Conservation (phyloP, 1,284 basidiomycete genomes). For the Jaminaea rosea region DNA sequence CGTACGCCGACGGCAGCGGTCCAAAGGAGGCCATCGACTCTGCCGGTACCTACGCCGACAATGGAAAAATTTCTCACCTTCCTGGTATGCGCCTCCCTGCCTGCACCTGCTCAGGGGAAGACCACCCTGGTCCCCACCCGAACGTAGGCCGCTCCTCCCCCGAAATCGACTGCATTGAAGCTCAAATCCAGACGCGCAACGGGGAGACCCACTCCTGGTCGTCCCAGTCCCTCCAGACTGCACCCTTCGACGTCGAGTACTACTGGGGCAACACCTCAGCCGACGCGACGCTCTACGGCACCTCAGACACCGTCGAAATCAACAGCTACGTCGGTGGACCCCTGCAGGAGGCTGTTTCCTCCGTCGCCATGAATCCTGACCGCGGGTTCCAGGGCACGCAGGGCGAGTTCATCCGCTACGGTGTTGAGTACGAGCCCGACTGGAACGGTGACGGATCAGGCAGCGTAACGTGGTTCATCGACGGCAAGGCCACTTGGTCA, state of each 20-base stretch:
- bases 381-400: slow-evolving; percentile 5
- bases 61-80: slow-evolving; percentile 9
- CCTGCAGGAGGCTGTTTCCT: slow-evolving; percentile 10
- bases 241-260: slow-evolving; percentile 14
- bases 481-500: slow-evolving; percentile 13
- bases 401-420: slow-evolving; percentile 8
- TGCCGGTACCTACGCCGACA: slow-evolving; percentile 4
- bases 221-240: slow-evolving; percentile 13
- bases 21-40: slow-evolving; percentile 8
- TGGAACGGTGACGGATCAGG: slow-evolving; percentile 6
- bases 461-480: slow-evolving; percentile 12
- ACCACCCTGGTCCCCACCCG: slow-evolving; percentile 13
- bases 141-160: slow-evolving; percentile 11
- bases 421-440: slow-evolving; percentile 13
- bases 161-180: slow-evolving; percentile 14
- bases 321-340: slow-evolving; percentile 12
- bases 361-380: slow-evolving; percentile 7
- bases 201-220: slow-evolving; percentile 5
- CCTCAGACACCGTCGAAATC: slow-evolving; percentile 2
- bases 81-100: slow-evolving; percentile 13
- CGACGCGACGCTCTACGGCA: slow-evolving; percentile 1
- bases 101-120: slow-evolving; percentile 15
- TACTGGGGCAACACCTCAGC: slow-evolving; percentile 9
- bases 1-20: slow-evolving; percentile 1
- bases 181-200: slow-evolving; percentile 10